Base-by-base conservation (phyloP, 106 monocot species). In the Dioscorea alata region DNA sequence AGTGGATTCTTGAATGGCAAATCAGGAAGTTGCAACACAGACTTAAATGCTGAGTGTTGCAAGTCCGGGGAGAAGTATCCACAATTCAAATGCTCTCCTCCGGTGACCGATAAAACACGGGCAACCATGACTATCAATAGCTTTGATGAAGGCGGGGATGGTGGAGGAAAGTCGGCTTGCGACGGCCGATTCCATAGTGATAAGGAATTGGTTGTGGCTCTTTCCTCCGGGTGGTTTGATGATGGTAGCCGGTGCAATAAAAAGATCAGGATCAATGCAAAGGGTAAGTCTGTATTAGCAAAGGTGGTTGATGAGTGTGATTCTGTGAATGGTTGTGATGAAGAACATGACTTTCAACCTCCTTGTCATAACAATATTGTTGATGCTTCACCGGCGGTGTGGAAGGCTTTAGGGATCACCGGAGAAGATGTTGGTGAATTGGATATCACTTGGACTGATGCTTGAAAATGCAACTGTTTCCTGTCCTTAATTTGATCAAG, bases 151-250 rank as follows among this genome's bases (percentile, higher is more conserved):
- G 70, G 64, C 7, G 56, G 70, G 0, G 70, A 70, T 20, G 76
- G 76, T 23, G 76, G 70, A 17, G 76, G 63, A 54, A 23, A 15
- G 3, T 77, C 76, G 4, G 62, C 63, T 62, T 77, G 76, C 28
- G 76, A 77, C 62, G 51, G 20, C 21, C 13, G 61, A 17, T 77
- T 33, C 35, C 76, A 77, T 50, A 32, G 28, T 23, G 68, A 77
- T 51, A 18, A 59, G 1, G 76, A 77, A 52, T 6, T 52, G 50
- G 67, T 67, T 13, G 67, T 67, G 4, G 67, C 67, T 2, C 67
- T 67, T 14, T 67, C 76, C n/a, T 70, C 76, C 12, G 69, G 76
- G 14, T 77, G 76, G 76, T 77, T 49, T 14, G 21, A 23, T 23
- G 22, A 23, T 59, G 59, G 59, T 10, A 23, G 59, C 12, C 59